Evolutionary conservation across 352 stramenopile species (phyloP).

Genomic region (Phytophthora syringae): DNA sequence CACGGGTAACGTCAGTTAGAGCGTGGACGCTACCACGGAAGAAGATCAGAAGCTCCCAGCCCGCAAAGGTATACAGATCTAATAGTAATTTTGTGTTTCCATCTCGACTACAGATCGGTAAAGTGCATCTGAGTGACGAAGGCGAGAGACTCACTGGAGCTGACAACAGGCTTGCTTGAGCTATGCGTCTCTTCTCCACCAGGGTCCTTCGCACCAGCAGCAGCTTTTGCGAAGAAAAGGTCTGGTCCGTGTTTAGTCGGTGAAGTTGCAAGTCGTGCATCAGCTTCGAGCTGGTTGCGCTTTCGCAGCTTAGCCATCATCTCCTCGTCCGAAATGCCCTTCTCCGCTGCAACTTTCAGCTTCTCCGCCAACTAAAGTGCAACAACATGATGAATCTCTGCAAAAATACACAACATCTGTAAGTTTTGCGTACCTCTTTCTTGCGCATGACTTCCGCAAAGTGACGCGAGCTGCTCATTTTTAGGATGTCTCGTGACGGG

Average conservation of each 20-base stretch:
- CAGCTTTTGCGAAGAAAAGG: conserved; percentile 40
- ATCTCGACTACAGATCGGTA: conserved; percentile 55
- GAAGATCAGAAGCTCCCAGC: conserved; percentile 13
- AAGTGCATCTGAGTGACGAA: conserved; percentile 82
- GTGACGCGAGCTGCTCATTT: conserved; percentile 87
- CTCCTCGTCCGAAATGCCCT: conserved; percentile 86
- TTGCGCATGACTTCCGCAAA: conserved; percentile 84
- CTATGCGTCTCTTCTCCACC: not conserved
- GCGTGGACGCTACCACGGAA: not conserved
- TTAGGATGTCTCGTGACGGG: conserved; percentile 82
- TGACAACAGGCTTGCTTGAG: conserved; percentile 10
- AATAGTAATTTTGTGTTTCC: conserved; percentile 44
- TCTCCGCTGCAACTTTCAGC: conserved; percentile 77
- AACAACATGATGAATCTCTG: too few species aligned
- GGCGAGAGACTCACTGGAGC: conserved; percentile 56
- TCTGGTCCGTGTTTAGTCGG: conserved; percentile 50
- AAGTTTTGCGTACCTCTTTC: conserved; percentile 76
- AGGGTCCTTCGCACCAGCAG: conserved; percentile 37
- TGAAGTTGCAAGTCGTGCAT: conserved; percentile 73
- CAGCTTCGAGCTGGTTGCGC: conserved; percentile 71
- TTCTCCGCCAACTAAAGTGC: conserved; percentile 77
- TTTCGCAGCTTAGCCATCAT: conserved; percentile 82
- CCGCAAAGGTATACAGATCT: conserved; percentile 39
- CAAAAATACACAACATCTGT: too few species aligned
- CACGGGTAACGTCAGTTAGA: conserved; percentile 86